Base-by-base conservation (phyloP, 1,284 basidiomycete species). In the Rhizoctonia solani region DNA sequence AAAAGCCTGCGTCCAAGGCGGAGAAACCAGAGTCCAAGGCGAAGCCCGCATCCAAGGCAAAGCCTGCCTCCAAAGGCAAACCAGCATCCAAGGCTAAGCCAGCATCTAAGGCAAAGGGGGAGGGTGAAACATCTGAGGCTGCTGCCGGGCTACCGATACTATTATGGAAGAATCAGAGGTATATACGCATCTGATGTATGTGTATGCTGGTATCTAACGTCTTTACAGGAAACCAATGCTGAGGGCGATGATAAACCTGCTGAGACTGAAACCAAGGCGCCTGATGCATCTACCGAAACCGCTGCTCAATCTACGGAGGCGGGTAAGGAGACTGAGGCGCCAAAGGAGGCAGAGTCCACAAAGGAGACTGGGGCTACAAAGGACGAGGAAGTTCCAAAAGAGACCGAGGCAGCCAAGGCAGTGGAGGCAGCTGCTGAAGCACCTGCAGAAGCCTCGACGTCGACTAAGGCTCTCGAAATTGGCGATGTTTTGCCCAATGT, bases 401-500 rank as follows among this genome's bases (percentile, higher is more conserved):
- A 68, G 23, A 56, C 61, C 32, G 61, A 69, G 44, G 54, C 63
- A 14, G 67, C 68, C 52, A 59, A 72, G 46, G 29, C 63, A 21
- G 58, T 54, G 5, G 74, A 71, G 21, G 74, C 75, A 59, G 74
- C 74, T 21, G 70, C 73, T 14, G 72, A 66, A 11, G 68, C 79
- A 1, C 70, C 72, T 6, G 72, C 73, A 9, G 72, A 71, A 14
- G 61, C 71, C 41, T 69, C 69, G 13, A 70, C 69, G 21, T 69
- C 66, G 21, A 39, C 66, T 19, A 70, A 69, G 61, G 68, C 69
- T 14, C 81, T 95, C 68, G 82, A 88, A 67, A 78, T 93, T 30
- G 95, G 94, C 6, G 90, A 89, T 71, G 76, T 77, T n/a, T 80
- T 98, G 44, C 93, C 93, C 0, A 83, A 82, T 2, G 74, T 95